A percentile compares a stretch with the other conserved stretches of the same genome.
Evolutionary conservation across 225 moss, liverwort and hornwort genomes (phyloP).

Genomic region (Takakia lepidozioides): DNA sequence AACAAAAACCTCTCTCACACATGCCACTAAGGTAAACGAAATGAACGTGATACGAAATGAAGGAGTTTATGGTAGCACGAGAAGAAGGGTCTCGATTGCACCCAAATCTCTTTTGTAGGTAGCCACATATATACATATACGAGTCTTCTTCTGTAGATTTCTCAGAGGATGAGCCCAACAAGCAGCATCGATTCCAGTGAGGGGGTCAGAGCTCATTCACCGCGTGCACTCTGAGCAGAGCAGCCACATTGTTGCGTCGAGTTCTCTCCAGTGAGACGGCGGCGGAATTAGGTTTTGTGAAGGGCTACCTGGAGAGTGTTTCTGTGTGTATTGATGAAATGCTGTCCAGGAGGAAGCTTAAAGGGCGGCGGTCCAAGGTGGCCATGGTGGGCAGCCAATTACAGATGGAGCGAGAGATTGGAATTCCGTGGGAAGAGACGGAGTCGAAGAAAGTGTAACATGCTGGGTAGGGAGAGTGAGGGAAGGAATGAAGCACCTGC

Average conservation of each 20-base stretch:
- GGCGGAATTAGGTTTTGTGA: slow-evolving; percentile 45
- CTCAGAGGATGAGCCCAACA: too few relatives aligned
- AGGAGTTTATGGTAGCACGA: too few relatives aligned
- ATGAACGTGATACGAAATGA: too few relatives aligned
- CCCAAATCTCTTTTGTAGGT: too few relatives aligned
- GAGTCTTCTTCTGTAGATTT: too few relatives aligned
- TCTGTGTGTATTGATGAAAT: slow-evolving; percentile 57
- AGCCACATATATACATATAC: too few relatives aligned
- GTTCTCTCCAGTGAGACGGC: slow-evolving; percentile 59
- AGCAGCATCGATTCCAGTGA: slow-evolving; percentile 49
- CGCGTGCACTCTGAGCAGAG: slow-evolving; percentile 64
- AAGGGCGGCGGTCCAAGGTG: slow-evolving; percentile 8
- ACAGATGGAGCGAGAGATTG: slow-evolving; percentile 4
- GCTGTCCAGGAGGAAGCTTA: slow-evolving; percentile 26
- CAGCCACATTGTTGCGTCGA: slow-evolving; percentile 41
- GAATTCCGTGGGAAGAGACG: slow-evolving; percentile 5
- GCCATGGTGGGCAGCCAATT: slow-evolving; percentile 6
- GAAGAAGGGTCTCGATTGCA: too few relatives aligned
- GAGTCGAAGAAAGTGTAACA: slow-evolving; percentile 15
- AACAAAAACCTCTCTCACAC: too few relatives aligned
- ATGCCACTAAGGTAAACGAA: too few relatives aligned
- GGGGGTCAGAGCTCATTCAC: slow-evolving; percentile 58
- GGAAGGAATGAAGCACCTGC: too few relatives aligned
- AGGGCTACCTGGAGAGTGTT: slow-evolving; percentile 53
- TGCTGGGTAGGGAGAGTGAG: slow-evolving; percentile 48